Conservation (phyloP, 2,329 filamentous ascomycete genomes). For the Trichoderma arundinaceum region DNA sequence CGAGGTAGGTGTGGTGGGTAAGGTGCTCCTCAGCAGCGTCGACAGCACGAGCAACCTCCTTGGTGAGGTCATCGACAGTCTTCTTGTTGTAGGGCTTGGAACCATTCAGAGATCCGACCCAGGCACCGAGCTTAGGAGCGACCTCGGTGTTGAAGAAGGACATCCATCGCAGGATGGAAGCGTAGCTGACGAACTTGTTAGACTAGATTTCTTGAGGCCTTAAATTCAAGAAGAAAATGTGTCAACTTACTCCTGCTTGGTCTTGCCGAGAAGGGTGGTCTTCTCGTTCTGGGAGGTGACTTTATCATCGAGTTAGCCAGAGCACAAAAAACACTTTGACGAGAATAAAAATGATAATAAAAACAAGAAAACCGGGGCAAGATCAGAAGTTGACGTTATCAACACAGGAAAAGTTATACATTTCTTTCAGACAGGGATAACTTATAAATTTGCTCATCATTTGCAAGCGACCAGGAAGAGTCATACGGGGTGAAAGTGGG, state of each 20-base stretch:
- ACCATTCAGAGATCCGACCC: constrained; percentile 87
- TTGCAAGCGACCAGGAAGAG: constrained; percentile 31
- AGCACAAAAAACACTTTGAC: constrained; percentile 2
- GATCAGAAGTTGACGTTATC: constrained; percentile 87
- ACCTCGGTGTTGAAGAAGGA: constrained; percentile 94
- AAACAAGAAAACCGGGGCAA: constrained; percentile 40
- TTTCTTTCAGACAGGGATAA: constrained; percentile 97
- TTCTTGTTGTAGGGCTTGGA: constrained; percentile 96
- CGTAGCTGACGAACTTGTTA: constrained; percentile 64
- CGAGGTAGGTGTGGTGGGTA: constrained; percentile 91
- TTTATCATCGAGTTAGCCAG: constrained; percentile 52
- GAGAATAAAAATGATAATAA: constrained; percentile 36
- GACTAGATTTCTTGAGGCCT: constrained; percentile 29
- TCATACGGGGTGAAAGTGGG: constrained; percentile 9
- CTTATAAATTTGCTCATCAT: constrained; percentile 81
- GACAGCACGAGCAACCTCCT: constrained; percentile 71
- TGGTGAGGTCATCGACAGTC: constrained; percentile 79
- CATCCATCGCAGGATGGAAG: constrained; percentile 97
- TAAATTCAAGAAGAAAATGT: background rate
- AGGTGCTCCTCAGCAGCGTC: constrained; percentile 85
- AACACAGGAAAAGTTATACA: constrained; percentile 66
- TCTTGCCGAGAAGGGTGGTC: constrained; percentile 98
- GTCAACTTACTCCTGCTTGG: constrained; percentile 87
- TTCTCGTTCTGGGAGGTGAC: constrained; percentile 99
- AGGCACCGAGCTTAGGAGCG: constrained; percentile 72